phyloP scores from a whole-genome alignment of 257 asterid genomes.

The Apocynum venetum region DNA sequence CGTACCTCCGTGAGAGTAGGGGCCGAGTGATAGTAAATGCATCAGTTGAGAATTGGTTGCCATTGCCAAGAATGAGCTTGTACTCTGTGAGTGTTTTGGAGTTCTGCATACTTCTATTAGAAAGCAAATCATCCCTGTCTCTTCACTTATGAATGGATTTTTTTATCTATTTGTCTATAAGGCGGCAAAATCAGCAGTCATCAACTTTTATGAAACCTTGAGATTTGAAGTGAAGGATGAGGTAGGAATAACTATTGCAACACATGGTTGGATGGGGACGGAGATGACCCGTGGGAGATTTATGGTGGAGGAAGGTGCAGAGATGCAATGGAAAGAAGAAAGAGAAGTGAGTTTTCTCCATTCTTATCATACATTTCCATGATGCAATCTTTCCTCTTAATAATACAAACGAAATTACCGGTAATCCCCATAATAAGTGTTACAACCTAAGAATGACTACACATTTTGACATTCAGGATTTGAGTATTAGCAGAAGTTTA shows the following conservation, averaged over 20 bases:
- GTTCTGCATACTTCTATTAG: neutral
- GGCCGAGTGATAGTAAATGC: slow-evolving; percentile 84
- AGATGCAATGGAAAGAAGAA: slow-evolving; percentile 99
- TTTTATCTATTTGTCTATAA: slow-evolving; percentile 11
- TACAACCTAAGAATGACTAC: too few relatives aligned
- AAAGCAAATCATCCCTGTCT: neutral
- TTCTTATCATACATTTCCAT: neutral
- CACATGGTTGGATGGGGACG: slow-evolving; percentile 88
- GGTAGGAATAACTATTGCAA: slow-evolving; percentile 78
- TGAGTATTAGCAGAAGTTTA: too few relatives aligned
- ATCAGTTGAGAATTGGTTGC: slow-evolving; percentile 87
- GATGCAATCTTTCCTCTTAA: neutral
- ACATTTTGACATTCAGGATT: too few relatives aligned
- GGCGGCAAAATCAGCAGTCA: slow-evolving; percentile 88
- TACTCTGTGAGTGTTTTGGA: slow-evolving; percentile 55
- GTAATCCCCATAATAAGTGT: too few relatives aligned
- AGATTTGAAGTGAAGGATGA: slow-evolving; percentile 70
- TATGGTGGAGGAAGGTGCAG: slow-evolving; percentile 92
- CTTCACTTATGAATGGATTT: too few relatives aligned
- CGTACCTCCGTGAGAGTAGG: slow-evolving; percentile 58
- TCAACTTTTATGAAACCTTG: slow-evolving; percentile 80
- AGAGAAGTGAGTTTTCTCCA: slow-evolving; percentile 46
- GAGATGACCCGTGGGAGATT: slow-evolving; percentile 70
- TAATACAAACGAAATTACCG: too few relatives aligned
- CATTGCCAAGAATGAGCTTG: slow-evolving; percentile 93